Evolutionary conservation across 1,139 yeast species (phyloP).

Genomic region (Meyerozyma carpophila): DNA sequence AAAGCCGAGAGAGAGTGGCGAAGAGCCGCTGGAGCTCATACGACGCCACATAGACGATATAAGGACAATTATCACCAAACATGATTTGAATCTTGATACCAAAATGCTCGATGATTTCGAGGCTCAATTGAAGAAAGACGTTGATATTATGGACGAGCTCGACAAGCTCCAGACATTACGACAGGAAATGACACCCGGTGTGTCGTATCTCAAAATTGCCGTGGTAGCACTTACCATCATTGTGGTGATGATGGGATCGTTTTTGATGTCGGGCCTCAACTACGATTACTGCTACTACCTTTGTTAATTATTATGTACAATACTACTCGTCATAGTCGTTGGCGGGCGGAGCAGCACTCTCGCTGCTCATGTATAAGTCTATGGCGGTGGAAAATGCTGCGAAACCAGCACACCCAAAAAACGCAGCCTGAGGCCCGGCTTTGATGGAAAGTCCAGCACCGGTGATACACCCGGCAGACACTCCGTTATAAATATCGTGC

Average conservation of each 20-base stretch:
- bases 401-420: conserved; percentile 93
- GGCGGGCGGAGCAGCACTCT: conserved; percentile 77
- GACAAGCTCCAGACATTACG: conserved; percentile 1
- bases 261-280: conserved; percentile 6
- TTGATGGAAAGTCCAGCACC: conserved; percentile 89
- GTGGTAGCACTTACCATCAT: conserved; percentile 1
- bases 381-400: conserved; percentile 95
- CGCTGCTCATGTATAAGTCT: conserved; percentile 84
- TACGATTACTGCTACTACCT: conserved; percentile 12
- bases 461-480: conserved; percentile 90
- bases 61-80: background rate
- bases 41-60: background rate
- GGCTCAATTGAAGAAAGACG: background rate
- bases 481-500: conserved; percentile 88
- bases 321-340: conserved; percentile 80
- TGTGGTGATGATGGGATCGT: conserved; percentile 6
- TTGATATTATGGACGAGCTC: conserved; percentile 1
- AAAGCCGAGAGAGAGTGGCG: background rate
- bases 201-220: background rate
- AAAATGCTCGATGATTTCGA: background rate
- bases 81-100: background rate
- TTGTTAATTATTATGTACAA: conserved; percentile 8
- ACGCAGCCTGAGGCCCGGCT: conserved; percentile 91
- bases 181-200: background rate
- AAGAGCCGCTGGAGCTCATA: background rate